These are phyloP conservation scores for Candida pseudoviswanathii DNA, from an alignment of 1,139 yeast species.

Conservation along the genomic window DNA sequence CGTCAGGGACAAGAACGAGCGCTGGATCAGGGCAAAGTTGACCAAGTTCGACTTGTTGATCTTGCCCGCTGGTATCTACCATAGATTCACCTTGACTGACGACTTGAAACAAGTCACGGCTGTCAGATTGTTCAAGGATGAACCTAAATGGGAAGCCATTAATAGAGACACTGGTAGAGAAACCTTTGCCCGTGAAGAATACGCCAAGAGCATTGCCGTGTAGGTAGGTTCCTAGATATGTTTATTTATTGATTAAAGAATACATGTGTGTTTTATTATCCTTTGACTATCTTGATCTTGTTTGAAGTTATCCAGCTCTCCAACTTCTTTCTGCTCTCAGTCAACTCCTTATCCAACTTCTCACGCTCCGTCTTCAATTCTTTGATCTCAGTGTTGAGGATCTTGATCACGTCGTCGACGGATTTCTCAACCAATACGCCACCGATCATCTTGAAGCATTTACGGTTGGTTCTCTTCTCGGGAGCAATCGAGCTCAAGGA, in stretches of 20 bases:
- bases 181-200: conserved; percentile 33
- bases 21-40: conserved; percentile 79
- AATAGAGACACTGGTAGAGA: conserved; percentile 48
- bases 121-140: conserved; percentile 84
- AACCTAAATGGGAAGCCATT: conserved; percentile 95
- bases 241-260: background rate
- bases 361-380: conserved; percentile 45
- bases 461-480: conserved; percentile 55
- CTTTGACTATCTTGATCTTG: conserved; percentile 62
- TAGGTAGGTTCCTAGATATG: conserved; percentile 6
- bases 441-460: conserved; percentile 92
- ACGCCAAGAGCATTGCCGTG: conserved; percentile 30
- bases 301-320: conserved; percentile 69
- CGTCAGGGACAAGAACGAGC: conserved; percentile 66
- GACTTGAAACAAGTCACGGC: conserved; percentile 68
- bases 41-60: conserved; percentile 67
- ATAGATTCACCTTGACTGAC: conserved; percentile 77
- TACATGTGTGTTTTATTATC: conserved; percentile 5
- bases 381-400: conserved; percentile 62
- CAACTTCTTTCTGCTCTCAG: conserved; percentile 53
- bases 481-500: conserved; percentile 32
- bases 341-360: conserved; percentile 48
- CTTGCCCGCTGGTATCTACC: conserved; percentile 91
- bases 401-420: conserved; percentile 73
- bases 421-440: conserved; percentile 86